phyloP scores from a whole-genome alignment of 2,329 filamentous ascomycete species.

The Madurella fahalii region DNA sequence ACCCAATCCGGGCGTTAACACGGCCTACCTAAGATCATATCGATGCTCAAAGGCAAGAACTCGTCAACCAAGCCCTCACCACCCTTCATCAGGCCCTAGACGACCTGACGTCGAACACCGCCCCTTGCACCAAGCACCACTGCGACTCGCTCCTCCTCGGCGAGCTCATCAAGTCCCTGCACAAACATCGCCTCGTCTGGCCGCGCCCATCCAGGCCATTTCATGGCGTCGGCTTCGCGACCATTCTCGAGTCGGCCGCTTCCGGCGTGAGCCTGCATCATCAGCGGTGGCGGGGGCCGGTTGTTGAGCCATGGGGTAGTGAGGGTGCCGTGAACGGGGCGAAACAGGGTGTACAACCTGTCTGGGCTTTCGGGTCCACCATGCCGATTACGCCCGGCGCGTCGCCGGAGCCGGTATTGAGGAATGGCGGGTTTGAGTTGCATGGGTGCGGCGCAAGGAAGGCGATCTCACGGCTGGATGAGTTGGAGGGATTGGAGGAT shows the following conservation, averaged over 20 bases:
- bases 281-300: neutral
- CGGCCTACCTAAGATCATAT: slow-evolving; percentile 23
- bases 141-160: slow-evolving; percentile 31
- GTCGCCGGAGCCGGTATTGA: slow-evolving; percentile 21
- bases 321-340: neutral
- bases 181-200: slow-evolving; percentile 25
- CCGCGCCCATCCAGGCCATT: slow-evolving; percentile 27
- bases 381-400: slow-evolving; percentile 20
- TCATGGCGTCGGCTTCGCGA: slow-evolving; percentile 25
- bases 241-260: slow-evolving; percentile 18
- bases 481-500: slow-evolving; percentile 16
- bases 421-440: slow-evolving; percentile 6
- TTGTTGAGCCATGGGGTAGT: slow-evolving; percentile 7
- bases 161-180: slow-evolving; percentile 29
- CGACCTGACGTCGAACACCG: slow-evolving; percentile 14
- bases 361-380: neutral
- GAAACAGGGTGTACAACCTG: neutral
- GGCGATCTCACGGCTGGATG: slow-evolving; percentile 22
- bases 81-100: slow-evolving; percentile 25
- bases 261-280: slow-evolving; percentile 3
- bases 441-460: slow-evolving; percentile 20
- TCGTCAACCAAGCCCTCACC: slow-evolving; percentile 24
- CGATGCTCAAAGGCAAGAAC: slow-evolving; percentile 28
- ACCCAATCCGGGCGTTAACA: neutral
- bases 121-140: slow-evolving; percentile 19